Percentiles rank a stretch among this genome's conserved stretches.
These are phyloP conservation scores for Sporothrix mexicana DNA, from an alignment of 2,329 filamentous ascomycete genomes.

Conservation along the genomic window DNA sequence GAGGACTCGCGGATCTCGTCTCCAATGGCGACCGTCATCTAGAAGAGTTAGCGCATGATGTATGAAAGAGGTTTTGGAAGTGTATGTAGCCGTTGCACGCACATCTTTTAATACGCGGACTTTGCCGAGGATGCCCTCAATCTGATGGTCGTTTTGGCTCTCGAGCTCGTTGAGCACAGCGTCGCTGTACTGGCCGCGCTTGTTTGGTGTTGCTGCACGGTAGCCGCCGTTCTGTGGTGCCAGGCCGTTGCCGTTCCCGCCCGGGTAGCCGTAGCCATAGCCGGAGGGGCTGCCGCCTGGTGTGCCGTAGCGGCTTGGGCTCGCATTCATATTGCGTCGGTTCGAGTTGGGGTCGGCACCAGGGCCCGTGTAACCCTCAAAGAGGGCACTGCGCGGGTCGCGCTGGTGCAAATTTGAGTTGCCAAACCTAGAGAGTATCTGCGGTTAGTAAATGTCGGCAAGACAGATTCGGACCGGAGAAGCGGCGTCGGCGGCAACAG, in stretches of 20 bases:
- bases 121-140: conserved; percentile 89
- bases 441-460: neutral
- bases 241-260: conserved; percentile 46
- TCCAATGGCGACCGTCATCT: conserved; percentile 92
- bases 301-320: conserved; percentile 50
- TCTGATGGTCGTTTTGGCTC: conserved; percentile 90
- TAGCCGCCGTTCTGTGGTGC: conserved; percentile 53
- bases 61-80: neutral
- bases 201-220: conserved; percentile 74
- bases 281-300: conserved; percentile 48
- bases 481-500: neutral
- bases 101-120: conserved; percentile 90
- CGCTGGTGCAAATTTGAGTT: conserved; percentile 74
- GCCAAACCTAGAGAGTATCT: conserved; percentile 61
- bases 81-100: conserved; percentile 44
- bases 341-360: conserved; percentile 50
- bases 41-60: conserved; percentile 16
- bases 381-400: conserved; percentile 73
- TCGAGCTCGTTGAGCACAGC: conserved; percentile 92
- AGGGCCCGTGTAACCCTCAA: conserved; percentile 72
- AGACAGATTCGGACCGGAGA: neutral
- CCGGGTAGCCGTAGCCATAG: conserved; percentile 61
- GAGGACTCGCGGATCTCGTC: conserved; percentile 93
- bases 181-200: conserved; percentile 85
- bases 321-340: conserved; percentile 53